phyloP scores from a whole-genome alignment of 805 yeast species.

The Candida alai region DNA sequence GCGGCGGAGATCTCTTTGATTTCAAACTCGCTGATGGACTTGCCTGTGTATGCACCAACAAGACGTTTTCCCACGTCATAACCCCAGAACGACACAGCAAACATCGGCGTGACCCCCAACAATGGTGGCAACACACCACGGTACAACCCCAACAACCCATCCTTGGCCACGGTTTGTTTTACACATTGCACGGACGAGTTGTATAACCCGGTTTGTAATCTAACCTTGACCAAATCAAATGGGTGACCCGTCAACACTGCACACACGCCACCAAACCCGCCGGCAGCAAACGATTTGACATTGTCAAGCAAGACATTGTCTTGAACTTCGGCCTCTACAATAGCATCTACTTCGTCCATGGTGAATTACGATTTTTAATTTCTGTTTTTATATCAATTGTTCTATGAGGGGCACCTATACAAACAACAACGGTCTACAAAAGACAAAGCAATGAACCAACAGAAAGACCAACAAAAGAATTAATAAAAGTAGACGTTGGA shows the following conservation, averaged over 20 bases:
- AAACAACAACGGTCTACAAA: too few relatives aligned
- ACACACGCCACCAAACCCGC: conserved; percentile 96
- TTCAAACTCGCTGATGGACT: conserved; percentile 43
- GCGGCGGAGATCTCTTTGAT: conserved; percentile 80
- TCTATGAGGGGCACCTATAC: too few relatives aligned
- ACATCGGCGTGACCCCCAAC: conserved; percentile 97
- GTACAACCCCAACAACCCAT: conserved; percentile 79
- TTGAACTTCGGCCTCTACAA: conserved; percentile 2
- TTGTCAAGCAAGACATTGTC: conserved; percentile 56
- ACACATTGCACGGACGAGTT: conserved; percentile 65
- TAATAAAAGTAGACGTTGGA: background rate
- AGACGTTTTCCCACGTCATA: conserved; percentile 87
- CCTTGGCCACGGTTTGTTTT: conserved; percentile 61
- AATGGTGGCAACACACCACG: conserved; percentile 94
- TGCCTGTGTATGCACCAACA: conserved; percentile 46
- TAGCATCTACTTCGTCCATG: conserved; percentile 46
- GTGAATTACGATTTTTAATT: too few relatives aligned
- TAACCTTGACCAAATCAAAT: conserved; percentile 87
- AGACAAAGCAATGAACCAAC: too few relatives aligned
- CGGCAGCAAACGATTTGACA: conserved; percentile 81
- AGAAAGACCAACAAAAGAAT: too few relatives aligned
- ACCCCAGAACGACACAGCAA: conserved; percentile 98
- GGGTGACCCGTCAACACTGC: conserved; percentile 97
- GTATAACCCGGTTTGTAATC: conserved; percentile 81
- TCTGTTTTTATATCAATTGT: too few relatives aligned